Evolutionary conservation across 768 basidiomycete species (phyloP).

Genomic region (Leucocoprinus leucothites): DNA sequence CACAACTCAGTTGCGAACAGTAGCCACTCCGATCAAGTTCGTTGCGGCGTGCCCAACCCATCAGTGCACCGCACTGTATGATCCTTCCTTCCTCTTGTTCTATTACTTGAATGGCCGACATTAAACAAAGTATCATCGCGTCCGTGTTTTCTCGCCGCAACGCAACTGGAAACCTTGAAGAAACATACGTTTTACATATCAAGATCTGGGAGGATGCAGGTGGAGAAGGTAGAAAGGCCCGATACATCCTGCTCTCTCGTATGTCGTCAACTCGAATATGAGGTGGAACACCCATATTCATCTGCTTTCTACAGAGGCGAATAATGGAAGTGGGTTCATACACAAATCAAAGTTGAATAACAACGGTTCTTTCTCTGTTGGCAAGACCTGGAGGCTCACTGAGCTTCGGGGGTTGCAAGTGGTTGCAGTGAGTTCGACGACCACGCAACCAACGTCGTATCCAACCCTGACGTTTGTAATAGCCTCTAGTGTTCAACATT

Average conservation of each 20-base stretch:
- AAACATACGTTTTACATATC: constrained; percentile 82
- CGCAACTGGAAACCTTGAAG: constrained; percentile 60
- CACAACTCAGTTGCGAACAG: neutral
- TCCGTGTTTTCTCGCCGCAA: constrained; percentile 81
- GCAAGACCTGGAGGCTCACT: constrained; percentile 89
- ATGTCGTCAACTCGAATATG: constrained; percentile 34
- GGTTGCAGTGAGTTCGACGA: constrained; percentile 53
- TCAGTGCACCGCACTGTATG: neutral
- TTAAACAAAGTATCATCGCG: constrained; percentile 68
- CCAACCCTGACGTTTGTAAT: constrained; percentile 11
- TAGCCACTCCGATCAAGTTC: neutral
- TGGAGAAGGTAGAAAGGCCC: constrained; percentile 71
- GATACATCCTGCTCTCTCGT: constrained; percentile 92
- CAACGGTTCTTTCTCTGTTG: constrained; percentile 93
- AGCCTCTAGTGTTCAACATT: constrained; percentile 73
- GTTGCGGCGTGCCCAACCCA: neutral
- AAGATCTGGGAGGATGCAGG: constrained; percentile 92
- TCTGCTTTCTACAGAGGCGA: constrained; percentile 43
- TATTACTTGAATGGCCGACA: constrained; percentile 36
- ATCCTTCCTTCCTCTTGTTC: constrained; percentile 14
- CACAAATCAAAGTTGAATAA: constrained; percentile 98
- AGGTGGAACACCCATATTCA: neutral
- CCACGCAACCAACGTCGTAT: neutral
- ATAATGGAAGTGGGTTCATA: constrained; percentile 64
- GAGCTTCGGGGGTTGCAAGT: constrained; percentile 84